Conservation (phyloP, 2,329 filamentous ascomycete genomes). For the Plectosphaerella plurivora region DNA sequence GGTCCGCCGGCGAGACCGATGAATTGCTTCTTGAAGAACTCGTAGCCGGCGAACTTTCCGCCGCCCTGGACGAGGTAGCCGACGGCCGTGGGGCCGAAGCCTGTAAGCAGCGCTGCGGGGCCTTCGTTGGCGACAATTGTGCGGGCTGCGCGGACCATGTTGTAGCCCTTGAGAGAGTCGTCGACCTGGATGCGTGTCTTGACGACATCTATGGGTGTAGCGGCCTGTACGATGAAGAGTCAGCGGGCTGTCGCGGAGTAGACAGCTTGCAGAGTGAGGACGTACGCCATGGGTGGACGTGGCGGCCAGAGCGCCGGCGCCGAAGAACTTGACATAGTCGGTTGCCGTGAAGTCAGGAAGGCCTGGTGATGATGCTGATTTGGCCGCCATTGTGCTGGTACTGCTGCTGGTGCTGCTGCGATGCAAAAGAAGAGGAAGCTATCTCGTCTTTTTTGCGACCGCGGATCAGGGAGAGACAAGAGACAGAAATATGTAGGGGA, state of each 20-base stretch:
- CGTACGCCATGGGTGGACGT: conserved; percentile 47
- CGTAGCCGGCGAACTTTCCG: conserved; percentile 88
- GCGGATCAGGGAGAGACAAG: too few species aligned
- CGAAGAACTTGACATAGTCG: conserved; percentile 50
- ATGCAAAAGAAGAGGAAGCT: background rate
- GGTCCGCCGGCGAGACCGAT: conserved; percentile 62
- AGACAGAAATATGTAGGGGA: too few species aligned
- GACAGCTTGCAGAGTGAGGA: background rate
- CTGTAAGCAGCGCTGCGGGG: conserved; percentile 73
- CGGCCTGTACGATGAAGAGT: conserved; percentile 29
- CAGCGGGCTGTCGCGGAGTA: background rate
- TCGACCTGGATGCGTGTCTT: conserved; percentile 92
- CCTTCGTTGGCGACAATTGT: conserved; percentile 78
- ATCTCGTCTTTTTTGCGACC: too few species aligned
- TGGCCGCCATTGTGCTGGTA: conserved; percentile 11
- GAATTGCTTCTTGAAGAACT: conserved; percentile 88
- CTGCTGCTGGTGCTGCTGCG: background rate
- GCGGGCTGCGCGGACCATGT: conserved; percentile 74
- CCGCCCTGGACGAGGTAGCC: conserved; percentile 89
- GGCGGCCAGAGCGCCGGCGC: conserved; percentile 46
- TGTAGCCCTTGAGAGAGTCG: conserved; percentile 77
- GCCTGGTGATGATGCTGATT: conserved; percentile 16
- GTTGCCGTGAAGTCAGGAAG: conserved; percentile 33
- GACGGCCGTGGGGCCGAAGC: conserved; percentile 78
- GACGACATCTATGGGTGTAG: conserved; percentile 62